Base-by-base conservation (phyloP, 768 basidiomycete genomes). In the Mycena maculata region DNA sequence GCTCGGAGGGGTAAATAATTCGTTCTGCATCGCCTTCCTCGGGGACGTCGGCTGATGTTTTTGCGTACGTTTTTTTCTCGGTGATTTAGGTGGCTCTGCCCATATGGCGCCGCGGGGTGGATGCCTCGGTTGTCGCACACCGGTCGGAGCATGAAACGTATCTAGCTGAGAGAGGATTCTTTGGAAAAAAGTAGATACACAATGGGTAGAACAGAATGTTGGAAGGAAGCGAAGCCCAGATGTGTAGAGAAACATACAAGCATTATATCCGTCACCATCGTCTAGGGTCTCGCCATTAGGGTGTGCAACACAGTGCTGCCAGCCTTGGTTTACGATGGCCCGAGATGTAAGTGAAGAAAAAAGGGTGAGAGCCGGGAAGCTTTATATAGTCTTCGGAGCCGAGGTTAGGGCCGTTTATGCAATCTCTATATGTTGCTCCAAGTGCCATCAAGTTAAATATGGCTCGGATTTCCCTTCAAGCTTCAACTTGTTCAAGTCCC, bases 251-350 rank as follows among this genome's bases (percentile, higher is more conserved):
- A 69, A 75, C 74, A 73, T 64, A 64, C 71, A 78, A 84, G 91
- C 91, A 93, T 93, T 93, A 91, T 88, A 87, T 87, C 86, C 85
- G 81, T 86, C 88, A 76, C 80, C 74, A 75, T 77, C 16, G 38
- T 93, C 88, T 92, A 76, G 90, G 88, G 90, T 88, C 83, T 85
- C 84, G 88, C 92, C 92, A 93, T 94, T 92, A 88, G 83, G 90
- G 83, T 77, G 76, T 79, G 72, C 83, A 83, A 83, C 84, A 81
- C 82, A 61, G 75, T 60, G 60, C 65, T 48, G 63, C 53, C 70
- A 85, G 81, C 90, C 88, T 91, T 90, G 91, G 88, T 91, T 84
- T 80, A 76, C 83, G 84, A 85, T 80, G 80, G 78, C 87, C 86
- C 88, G 72, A 73, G 71, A 80, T 87, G 85, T 84, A 87, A 86